These are phyloP conservation scores for Saccharomycopsis hybrid DNA, from an alignment of 1,139 yeast genomes.

Conservation along the genomic window DNA sequence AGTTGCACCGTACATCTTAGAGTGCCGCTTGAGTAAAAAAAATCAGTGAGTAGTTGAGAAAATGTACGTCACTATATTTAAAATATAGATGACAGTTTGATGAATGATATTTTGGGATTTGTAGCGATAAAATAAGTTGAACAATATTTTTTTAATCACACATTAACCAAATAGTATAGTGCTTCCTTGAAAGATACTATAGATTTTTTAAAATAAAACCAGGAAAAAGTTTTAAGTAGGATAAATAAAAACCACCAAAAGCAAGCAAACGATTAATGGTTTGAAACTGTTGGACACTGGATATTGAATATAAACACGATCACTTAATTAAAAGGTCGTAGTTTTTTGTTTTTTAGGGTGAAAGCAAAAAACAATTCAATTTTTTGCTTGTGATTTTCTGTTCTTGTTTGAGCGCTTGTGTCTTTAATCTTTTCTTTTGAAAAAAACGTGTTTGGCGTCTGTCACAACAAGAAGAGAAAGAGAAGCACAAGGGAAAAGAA, in stretches of 20 bases:
- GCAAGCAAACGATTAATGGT: not conserved
- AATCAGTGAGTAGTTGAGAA: conserved; percentile 2
- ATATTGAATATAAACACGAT: too few species aligned
- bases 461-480: not conserved
- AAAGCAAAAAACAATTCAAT: conserved; percentile 79
- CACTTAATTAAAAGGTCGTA: conserved; percentile 15
- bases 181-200: not conserved
- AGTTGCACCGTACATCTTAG: not conserved
- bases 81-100: too few species aligned
- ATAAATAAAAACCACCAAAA: not conserved
- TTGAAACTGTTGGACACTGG: too few species aligned
- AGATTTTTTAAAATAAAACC: not conserved
- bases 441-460: not conserved
- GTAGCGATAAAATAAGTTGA: too few species aligned
- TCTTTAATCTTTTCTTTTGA: not conserved
- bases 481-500: not conserved
- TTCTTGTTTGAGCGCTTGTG: too few species aligned
- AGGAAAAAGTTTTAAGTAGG: not conserved
- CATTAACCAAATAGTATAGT: not conserved
- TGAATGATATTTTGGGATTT: too few species aligned
- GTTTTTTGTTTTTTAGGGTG: conserved; percentile 28
- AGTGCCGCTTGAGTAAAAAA: not conserved
- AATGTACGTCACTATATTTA: too few species aligned
- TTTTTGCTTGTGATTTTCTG: conserved; percentile 30
- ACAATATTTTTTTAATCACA: not conserved